Evolutionary conservation across 164 flowering plant species (phyloP).

Genomic region (Paratinospora sagittata): DNA sequence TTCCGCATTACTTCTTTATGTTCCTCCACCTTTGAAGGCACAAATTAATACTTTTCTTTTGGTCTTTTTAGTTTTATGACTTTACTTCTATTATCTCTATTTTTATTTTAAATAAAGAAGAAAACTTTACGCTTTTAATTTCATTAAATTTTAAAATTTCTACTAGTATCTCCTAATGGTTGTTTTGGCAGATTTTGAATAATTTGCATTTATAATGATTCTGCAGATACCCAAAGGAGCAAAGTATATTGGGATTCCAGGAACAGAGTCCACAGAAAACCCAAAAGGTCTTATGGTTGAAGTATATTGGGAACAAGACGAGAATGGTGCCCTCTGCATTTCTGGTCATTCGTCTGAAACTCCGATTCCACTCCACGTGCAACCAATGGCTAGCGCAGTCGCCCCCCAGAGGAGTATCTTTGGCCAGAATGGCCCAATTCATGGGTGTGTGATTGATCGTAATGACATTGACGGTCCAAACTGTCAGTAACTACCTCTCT

Average conservation of each 20-base stretch:
- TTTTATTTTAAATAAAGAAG: too few relatives aligned
- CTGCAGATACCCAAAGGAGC: slow-evolving; percentile 84
- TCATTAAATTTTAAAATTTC: too few relatives aligned
- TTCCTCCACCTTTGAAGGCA: too few relatives aligned
- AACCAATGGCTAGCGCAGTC: slow-evolving; percentile 14
- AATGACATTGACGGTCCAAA: slow-evolving; percentile 22
- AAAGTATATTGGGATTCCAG: slow-evolving; percentile 71
- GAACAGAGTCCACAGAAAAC: slow-evolving; percentile 60
- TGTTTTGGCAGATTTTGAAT: not conserved
- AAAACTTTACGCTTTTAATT: too few relatives aligned
- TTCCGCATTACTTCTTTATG: too few relatives aligned
- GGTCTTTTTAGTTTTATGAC: too few relatives aligned
- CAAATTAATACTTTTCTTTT: too few relatives aligned
- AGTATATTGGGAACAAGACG: slow-evolving; percentile 88
- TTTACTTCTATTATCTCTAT: too few relatives aligned
- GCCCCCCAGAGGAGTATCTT: slow-evolving; percentile 18
- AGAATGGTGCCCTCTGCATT: slow-evolving; percentile 68
- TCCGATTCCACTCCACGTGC: slow-evolving; percentile 51
- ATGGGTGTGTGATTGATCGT: slow-evolving; percentile 59
- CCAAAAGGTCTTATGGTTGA: slow-evolving; percentile 82
- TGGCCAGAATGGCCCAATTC: slow-evolving; percentile 24
- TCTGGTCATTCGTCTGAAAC: slow-evolving; percentile 69
- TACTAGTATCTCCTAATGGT: not conserved
- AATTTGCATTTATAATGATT: not conserved
- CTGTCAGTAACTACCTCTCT: not conserved